Evolutionary conservation across 1,284 basidiomycete genomes (phyloP).

Genomic region (Malassezia sp.): DNA sequence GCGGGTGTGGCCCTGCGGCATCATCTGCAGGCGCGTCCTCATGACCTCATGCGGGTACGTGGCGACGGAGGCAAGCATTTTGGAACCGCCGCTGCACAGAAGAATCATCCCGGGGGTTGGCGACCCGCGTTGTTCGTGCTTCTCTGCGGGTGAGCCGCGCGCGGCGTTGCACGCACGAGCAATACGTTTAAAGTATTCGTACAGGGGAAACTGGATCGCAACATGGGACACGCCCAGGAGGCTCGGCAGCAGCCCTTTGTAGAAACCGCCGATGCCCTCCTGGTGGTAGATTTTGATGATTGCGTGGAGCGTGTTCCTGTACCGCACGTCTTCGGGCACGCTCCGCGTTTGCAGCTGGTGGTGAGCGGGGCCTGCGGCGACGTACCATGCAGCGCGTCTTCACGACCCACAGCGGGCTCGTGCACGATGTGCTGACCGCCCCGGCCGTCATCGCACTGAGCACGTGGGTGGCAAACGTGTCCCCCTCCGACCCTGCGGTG

Average conservation of each 20-base stretch:
- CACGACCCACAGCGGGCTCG: constrained; percentile 43
- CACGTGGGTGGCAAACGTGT: constrained; percentile 39
- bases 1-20: constrained; percentile 5
- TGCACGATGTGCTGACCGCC: constrained; percentile 35
- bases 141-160: constrained; percentile 1
- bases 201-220: constrained; percentile 44
- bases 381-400: constrained; percentile 42
- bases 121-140: constrained; percentile 8
- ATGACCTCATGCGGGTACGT: constrained; percentile 46
- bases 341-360: constrained; percentile 27
- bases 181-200: constrained; percentile 36
- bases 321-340: constrained; percentile 17
- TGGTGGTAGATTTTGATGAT: constrained; percentile 32
- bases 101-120: constrained; percentile 26
- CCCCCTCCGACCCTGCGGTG: constrained; percentile 6
- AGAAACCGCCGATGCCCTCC: constrained; percentile 40
- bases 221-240: constrained; percentile 42
- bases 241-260: constrained; percentile 37
- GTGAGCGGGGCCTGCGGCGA: constrained; percentile 6
- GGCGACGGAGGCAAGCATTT: constrained; percentile 43
- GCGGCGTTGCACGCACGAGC: constrained; percentile 4
- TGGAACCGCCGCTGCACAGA: constrained; percentile 35
- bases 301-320: constrained; percentile 39
- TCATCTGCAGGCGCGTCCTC: constrained; percentile 41
- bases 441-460: constrained; percentile 40